Evolutionary conservation across 352 stramenopile genomes (phyloP), one percentile per base, ranked within the genome.

Genomic region (Elongisporangium prolatum): DNA sequence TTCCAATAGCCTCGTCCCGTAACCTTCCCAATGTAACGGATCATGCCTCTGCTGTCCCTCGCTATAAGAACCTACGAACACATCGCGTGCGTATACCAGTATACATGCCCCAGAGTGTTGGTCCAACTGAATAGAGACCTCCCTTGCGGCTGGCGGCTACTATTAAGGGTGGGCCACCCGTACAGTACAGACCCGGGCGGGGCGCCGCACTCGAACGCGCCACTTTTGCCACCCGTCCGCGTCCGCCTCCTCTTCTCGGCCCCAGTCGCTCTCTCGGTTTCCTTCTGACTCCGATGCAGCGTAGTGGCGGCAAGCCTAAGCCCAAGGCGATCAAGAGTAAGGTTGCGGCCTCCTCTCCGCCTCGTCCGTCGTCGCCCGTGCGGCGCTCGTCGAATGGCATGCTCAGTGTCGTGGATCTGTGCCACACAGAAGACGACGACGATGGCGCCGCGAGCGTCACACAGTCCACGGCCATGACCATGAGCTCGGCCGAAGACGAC

Each of bases 391-490:
- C 75, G 0, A 58, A 70, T 8, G 78, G 86, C 37, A 93, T 93
- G 84, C 65, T 93, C 52, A 93, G 84, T 49, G 76, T 93, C 44
- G 67, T 90, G 50, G 84, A 93, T 61, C 67, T 93, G 21, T 91
- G 80, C 56, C 88, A 80, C 51, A 73, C 77, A 60, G 80, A 65
- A 47, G 75, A 84, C 47, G 80, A 88, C 38, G 60, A 76, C 17
- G 64, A 63, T 37, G 55, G 52, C 18, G 61, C 71, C 14, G 54
- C 57, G 6, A 63, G 60, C 22, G 71, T 76, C 51, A 58, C 67
- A 14, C 71, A 74, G 48, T 67, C 64, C 34, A 61, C 62, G 9
- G 63, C 61, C 16, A 71, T 61, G 6, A 61, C 63, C 24, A 56
- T 64, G 28, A 68, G 74, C 40, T 72, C 65, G 17, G 56, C 65